These are phyloP conservation scores for Coniochaeta hoffmannii DNA, from an alignment of 2,329 filamentous ascomycete species.

Conservation along the genomic window DNA sequence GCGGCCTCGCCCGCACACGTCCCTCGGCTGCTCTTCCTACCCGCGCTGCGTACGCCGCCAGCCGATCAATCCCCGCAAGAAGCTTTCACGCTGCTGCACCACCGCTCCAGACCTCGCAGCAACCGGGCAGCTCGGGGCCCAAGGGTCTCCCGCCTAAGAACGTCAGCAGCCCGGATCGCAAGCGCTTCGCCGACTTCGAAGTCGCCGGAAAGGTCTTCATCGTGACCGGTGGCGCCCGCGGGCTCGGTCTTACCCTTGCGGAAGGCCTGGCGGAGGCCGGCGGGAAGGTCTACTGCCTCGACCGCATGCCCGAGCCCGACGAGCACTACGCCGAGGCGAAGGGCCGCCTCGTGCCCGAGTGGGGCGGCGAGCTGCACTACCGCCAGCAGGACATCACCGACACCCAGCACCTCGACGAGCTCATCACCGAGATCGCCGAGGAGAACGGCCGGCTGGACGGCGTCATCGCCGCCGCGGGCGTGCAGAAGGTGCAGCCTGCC, in stretches of 20 bases:
- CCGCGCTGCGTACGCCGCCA: neutral
- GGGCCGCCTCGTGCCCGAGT: conserved; percentile 51
- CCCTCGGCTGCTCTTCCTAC: neutral
- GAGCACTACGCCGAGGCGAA: conserved; percentile 52
- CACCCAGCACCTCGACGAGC: conserved; percentile 46
- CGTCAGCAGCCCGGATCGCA: conserved; percentile 19
- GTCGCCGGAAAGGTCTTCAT: conserved; percentile 60
- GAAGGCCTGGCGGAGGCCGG: conserved; percentile 70
- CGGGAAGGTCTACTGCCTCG: conserved; percentile 57
- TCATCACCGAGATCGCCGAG: conserved; percentile 52
- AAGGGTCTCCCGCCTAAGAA: conserved; percentile 11
- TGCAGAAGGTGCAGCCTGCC: conserved; percentile 61
- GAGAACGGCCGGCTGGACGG: conserved; percentile 58
- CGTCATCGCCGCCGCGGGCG: conserved; percentile 60
- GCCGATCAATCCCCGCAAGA: neutral
- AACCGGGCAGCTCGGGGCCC: neutral
- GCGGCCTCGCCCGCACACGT: neutral
- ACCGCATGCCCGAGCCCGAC: conserved; percentile 40
- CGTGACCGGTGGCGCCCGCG: conserved; percentile 64
- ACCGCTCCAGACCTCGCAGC: neutral
- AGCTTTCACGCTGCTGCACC: neutral
- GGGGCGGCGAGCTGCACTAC: conserved; percentile 60
- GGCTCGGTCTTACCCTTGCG: conserved; percentile 65
- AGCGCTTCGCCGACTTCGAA: conserved; percentile 59
- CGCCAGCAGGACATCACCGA: conserved; percentile 61